Percentiles rank a stretch among this genome's conserved stretches.
These are phyloP conservation scores for Alternaria infectoria DNA, from an alignment of 2,329 filamentous ascomycete species.

Conservation along the genomic window DNA sequence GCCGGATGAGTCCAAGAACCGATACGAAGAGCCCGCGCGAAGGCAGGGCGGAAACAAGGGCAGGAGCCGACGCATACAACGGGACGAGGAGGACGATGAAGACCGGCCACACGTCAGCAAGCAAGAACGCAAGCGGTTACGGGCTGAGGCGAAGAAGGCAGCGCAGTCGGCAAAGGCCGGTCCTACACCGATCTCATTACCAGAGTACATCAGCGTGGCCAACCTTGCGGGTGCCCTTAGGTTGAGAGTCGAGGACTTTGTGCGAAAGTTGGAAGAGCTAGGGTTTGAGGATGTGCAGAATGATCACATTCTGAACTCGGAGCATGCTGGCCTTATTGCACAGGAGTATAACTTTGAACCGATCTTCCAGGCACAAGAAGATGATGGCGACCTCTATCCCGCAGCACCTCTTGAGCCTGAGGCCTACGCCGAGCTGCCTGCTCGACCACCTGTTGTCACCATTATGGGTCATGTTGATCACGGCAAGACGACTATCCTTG, in stretches of 20 bases:
- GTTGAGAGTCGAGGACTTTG: slow-evolving; percentile 73
- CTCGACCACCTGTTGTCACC: slow-evolving; percentile 89
- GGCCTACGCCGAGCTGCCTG: slow-evolving; percentile 71
- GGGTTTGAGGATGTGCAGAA: slow-evolving; percentile 86
- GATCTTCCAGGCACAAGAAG: slow-evolving; percentile 67
- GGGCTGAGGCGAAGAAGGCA: slow-evolving; percentile 44
- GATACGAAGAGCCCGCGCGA: slow-evolving; percentile 40
- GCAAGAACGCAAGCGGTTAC: slow-evolving; percentile 41
- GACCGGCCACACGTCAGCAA: slow-evolving; percentile 27
- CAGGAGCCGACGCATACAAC: slow-evolving; percentile 28
- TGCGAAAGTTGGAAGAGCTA: slow-evolving; percentile 79
- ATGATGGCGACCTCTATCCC: slow-evolving; percentile 75
- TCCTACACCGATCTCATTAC: slow-evolving; percentile 69
- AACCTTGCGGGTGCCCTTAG: slow-evolving; percentile 79
- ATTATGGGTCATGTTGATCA: slow-evolving; percentile 99
- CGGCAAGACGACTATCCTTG: slow-evolving; percentile 94
- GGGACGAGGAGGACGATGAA: slow-evolving; percentile 34
- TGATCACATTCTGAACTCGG: slow-evolving; percentile 86
- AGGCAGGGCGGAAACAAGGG: slow-evolving; percentile 25
- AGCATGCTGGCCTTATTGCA: slow-evolving; percentile 87
- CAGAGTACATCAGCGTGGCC: slow-evolving; percentile 89
- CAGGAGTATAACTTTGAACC: slow-evolving; percentile 94
- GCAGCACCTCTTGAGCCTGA: slow-evolving; percentile 54
- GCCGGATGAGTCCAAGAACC: slow-evolving; percentile 27
- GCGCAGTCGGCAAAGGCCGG: slow-evolving; percentile 35